A percentile compares a stretch with the other conserved stretches of the same genome.
Conservation (phyloP, 2,329 filamentous ascomycete genomes). For the Pyrenochaeta sp. region DNA sequence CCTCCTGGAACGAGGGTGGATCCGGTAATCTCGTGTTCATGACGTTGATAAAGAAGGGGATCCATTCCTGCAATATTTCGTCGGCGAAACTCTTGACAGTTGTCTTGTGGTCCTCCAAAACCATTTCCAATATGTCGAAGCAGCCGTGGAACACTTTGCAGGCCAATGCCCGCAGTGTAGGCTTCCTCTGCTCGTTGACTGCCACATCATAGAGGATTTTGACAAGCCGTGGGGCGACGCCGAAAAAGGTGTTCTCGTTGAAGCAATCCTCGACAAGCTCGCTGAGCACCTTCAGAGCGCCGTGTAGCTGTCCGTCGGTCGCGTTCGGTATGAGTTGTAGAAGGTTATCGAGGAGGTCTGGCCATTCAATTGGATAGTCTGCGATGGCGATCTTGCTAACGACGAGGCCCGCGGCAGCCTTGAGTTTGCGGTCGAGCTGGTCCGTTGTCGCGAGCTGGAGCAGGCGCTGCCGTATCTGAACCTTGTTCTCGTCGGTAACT, state of each 20-base stretch:
- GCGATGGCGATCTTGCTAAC: constrained; percentile 93
- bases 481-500: constrained; percentile 77
- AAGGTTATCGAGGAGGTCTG: constrained; percentile 82
- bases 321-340: constrained; percentile 79
- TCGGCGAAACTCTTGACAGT: constrained; percentile 91
- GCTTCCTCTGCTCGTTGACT: constrained; percentile 75
- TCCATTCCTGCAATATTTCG: constrained; percentile 83
- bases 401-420: constrained; percentile 84
- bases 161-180: constrained; percentile 81
- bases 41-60: constrained; percentile 84
- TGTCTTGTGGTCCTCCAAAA: constrained; percentile 88
- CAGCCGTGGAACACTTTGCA: constrained; percentile 90
- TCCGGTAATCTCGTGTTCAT: constrained; percentile 77
- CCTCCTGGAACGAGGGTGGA: constrained; percentile 65
- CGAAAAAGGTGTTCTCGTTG: constrained; percentile 94
- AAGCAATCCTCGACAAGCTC: constrained; percentile 94
- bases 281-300: constrained; percentile 84
- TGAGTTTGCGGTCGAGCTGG: constrained; percentile 81
- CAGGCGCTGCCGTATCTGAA: constrained; percentile 74
- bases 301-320: constrained; percentile 82
- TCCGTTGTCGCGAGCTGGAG: constrained; percentile 80
- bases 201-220: constrained; percentile 84
- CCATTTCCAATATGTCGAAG: constrained; percentile 96
- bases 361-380: constrained; percentile 96
- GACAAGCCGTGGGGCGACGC: constrained; percentile 84